Conservation (phyloP, 2,329 filamentous ascomycete genomes). For the Xylariaceae sp. region DNA sequence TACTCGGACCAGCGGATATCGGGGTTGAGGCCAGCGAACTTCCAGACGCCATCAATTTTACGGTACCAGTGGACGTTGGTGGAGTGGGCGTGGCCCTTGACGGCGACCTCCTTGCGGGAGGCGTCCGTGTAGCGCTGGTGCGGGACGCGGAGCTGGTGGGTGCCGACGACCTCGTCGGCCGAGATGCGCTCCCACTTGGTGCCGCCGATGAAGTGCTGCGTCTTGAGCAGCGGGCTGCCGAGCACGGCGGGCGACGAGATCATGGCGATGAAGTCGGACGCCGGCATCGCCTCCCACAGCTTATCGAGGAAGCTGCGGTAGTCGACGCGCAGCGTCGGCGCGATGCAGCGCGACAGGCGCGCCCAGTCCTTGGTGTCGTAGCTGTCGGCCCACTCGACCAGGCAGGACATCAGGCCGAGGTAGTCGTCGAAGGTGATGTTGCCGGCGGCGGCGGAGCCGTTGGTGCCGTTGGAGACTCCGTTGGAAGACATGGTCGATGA, state of each 20-base stretch:
- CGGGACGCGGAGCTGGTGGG: slow-evolving; percentile 54
- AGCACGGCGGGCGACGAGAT: slow-evolving; percentile 48
- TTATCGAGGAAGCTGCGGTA: slow-evolving; percentile 58
- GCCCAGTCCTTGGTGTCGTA: slow-evolving; percentile 60
- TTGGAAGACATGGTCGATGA: too few species aligned
- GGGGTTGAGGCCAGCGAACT: slow-evolving; percentile 50
- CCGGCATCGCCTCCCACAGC: slow-evolving; percentile 53
- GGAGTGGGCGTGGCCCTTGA: slow-evolving; percentile 54
- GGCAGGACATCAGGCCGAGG: slow-evolving; percentile 23
- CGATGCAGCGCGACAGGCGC: slow-evolving; percentile 51
- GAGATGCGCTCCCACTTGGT: slow-evolving; percentile 50
- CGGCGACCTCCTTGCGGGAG: slow-evolving; percentile 37
- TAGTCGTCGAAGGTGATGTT: slow-evolving; percentile 23
- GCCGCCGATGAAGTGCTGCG: slow-evolving; percentile 57
- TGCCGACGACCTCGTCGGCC: slow-evolving; percentile 51
- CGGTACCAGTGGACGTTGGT: slow-evolving; percentile 51
- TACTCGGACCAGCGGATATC: slow-evolving; percentile 51
- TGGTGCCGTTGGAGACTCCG: too few species aligned
- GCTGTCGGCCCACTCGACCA: slow-evolving; percentile 54
- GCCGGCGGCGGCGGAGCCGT: too few species aligned
- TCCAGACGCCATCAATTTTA: slow-evolving; percentile 53
- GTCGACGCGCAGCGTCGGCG: slow-evolving; percentile 57
- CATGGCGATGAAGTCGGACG: slow-evolving; percentile 55
- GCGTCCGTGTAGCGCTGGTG: slow-evolving; percentile 53
- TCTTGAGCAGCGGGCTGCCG: slow-evolving; percentile 53